Base-by-base conservation (phyloP, 495 filamentous ascomycete species). In the Ascobolus immersus region DNA sequence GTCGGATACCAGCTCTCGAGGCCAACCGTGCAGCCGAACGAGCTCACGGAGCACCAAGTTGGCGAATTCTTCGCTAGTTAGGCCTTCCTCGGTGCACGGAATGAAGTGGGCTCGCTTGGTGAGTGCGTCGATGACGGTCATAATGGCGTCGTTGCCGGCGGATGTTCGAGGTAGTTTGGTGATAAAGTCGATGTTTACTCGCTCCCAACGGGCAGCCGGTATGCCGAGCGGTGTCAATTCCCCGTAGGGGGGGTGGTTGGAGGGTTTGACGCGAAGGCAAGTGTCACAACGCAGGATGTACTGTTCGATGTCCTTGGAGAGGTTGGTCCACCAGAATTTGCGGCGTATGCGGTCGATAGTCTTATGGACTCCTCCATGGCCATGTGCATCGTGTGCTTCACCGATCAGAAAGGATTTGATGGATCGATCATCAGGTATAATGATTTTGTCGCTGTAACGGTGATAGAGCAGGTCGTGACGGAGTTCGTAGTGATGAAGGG, bases 131-230 rank as follows among this genome's bases (percentile, higher is more conserved):
- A 38, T 24, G 17, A 38, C n/a, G 6, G 28, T 38, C 10, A 31
- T 23, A 19, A 33, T 38, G 1, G 27, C 22, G 9, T 38, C 35
- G 28, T 21, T 20, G 1, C 35, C 3, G 22, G 14, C 27, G 4
- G 9, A 18, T 1, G 24, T 17, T 1, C 17, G 5, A 5, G 28
- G 35, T 5, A 38, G 35, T 19, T 38, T 38, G 2, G 28, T 31
- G 10, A 38, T 32, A 27, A 38, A 38, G 13, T 38, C 35, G 1
- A 38, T 38, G 9, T 32, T 32, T n/a, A 38, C 32, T 20, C 26
- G 2, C 17, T 18, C 11, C 26, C 27, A 38, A 8, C 21, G 13
- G 4, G 22, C 28, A 1, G 23, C 2, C 2, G 35, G 27, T 4
- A 38, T 21, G 3, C 22, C 11, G 1, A 38, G 11, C 1, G 26